A percentile compares a stretch with the other conserved stretches of the same genome.
Evolutionary conservation across 306 rosid species (phyloP).

Genomic region (Rosa multiflora): DNA sequence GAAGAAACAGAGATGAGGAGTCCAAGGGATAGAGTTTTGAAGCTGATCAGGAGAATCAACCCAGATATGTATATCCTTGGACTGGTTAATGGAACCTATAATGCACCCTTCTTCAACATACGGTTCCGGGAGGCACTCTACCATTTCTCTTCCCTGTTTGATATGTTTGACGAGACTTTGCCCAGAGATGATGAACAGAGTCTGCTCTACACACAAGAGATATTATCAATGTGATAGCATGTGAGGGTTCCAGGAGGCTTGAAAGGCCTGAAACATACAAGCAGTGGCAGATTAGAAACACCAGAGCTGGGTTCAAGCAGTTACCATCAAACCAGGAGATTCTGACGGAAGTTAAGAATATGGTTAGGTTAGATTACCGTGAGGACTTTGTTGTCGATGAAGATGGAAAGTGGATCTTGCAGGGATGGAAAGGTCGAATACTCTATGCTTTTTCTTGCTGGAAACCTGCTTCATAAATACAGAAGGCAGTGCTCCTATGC

Average conservation of each 20-base stretch:
- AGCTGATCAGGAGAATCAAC: conserved; percentile 51
- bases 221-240: conserved; percentile 24
- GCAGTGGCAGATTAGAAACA: conserved; percentile 32
- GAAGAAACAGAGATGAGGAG: conserved; percentile 44
- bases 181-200: conserved; percentile 16
- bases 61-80: conserved; percentile 68
- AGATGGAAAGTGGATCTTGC: conserved; percentile 32
- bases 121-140: conserved; percentile 33
- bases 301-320: conserved; percentile 32
- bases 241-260: conserved; percentile 28
- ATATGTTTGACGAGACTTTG: conserved; percentile 16
- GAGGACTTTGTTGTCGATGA: conserved; percentile 27
- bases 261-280: conserved; percentile 36
- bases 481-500: not conserved
- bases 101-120: conserved; percentile 30
- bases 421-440: conserved; percentile 38
- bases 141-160: conserved; percentile 28
- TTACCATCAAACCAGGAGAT: conserved; percentile 23
- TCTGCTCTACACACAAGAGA: conserved; percentile 20
- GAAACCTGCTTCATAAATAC: not conserved
- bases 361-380: conserved; percentile 2
- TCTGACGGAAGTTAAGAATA: conserved; percentile 15
- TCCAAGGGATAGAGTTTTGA: conserved; percentile 63
- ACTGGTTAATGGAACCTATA: conserved; percentile 47
- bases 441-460: conserved; percentile 27